Conservation (phyloP, 148 eudicot genomes). For the Fagopyrum homotropicum region DNA sequence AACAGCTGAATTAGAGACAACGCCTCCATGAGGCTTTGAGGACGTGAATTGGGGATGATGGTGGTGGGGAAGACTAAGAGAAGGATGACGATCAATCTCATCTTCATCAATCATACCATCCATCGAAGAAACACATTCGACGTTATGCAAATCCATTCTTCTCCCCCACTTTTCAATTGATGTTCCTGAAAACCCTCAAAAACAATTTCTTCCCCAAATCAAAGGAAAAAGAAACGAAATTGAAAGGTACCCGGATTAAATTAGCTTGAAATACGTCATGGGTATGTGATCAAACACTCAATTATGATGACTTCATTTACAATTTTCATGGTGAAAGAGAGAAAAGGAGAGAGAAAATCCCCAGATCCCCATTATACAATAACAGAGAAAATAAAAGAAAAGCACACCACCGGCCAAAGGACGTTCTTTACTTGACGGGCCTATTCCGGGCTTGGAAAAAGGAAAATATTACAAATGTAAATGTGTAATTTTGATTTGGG, state of each 20-base stretch:
- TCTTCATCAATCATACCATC: constrained; percentile 60
- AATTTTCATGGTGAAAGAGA: constrained; percentile 1
- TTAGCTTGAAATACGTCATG: neutral
- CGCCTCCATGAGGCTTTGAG: constrained; percentile 33
- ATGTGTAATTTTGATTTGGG: constrained; percentile 1
- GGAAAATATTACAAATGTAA: neutral
- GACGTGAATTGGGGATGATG: constrained; percentile 37
- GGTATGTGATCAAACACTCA: neutral
- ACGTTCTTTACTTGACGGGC: neutral
- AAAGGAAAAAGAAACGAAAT: neutral
- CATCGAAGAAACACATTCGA: constrained; percentile 60
- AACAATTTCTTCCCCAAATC: neutral
- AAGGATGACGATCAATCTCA: constrained; percentile 34
- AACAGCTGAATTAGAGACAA: constrained; percentile 15
- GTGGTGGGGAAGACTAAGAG: constrained; percentile 16
- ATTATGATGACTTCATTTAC: neutral
- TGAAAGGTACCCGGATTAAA: neutral
- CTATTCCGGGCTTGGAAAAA: neutral
- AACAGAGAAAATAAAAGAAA: neutral
- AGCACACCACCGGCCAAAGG: neutral
- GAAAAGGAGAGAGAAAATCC: constrained; percentile 14
- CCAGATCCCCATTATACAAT: constrained; percentile 9
- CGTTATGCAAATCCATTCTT: constrained; percentile 60
- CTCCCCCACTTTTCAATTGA: neutral
- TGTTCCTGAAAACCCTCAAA: neutral